Base-by-base conservation (phyloP, 31 red algal genomes). In the Bonnemaisonia californica region DNA sequence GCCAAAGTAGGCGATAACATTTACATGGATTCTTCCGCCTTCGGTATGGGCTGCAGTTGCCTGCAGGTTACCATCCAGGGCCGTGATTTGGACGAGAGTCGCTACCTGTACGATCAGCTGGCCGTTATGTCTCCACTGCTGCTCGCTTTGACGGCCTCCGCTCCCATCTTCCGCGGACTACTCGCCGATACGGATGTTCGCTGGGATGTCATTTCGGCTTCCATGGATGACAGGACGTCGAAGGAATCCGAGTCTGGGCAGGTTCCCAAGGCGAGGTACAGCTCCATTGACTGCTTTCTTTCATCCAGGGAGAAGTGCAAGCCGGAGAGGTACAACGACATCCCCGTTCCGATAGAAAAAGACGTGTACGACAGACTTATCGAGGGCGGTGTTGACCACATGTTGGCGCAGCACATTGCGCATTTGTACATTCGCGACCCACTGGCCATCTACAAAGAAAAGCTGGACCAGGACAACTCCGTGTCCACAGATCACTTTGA, bases 361-460 rank as follows among this genome's bases (percentile, higher is more conserved):
- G 67, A 83, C 9, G 81, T 83, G 35, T 99, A 94, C 67, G 22
- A 80, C 21, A 40, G 56, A 63, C 87, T 99, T 57, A 0, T 73
- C 0, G 89, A 87, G 23, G 93, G 79, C 7, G 96, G 96, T 39
- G 93, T 99, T 4, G 96, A 95, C 61, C 89, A 99, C 54, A 24
- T 86, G 55, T 83, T 99, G 23, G 92, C 96, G 34, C 80, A 84
- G 47, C 96, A 99, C 45, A 62, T 99, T 26, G 96, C 96, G 3
- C 96, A 99, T 85, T 83, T 99, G 80, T 99, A 83, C 47, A 87
- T 99, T 56, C 83, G 96, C n/a, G 90, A 99, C 51, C 96, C 96
- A 32, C 87, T 99, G 30, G 96, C 93, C 9, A 91, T 99, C 22
- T 99, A 91, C 63, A 69, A 93, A 59, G 93, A 95, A 54, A 79